Evolutionary conservation across 306 rosid species (phyloP).

Genomic region (Vigna unguiculata): DNA sequence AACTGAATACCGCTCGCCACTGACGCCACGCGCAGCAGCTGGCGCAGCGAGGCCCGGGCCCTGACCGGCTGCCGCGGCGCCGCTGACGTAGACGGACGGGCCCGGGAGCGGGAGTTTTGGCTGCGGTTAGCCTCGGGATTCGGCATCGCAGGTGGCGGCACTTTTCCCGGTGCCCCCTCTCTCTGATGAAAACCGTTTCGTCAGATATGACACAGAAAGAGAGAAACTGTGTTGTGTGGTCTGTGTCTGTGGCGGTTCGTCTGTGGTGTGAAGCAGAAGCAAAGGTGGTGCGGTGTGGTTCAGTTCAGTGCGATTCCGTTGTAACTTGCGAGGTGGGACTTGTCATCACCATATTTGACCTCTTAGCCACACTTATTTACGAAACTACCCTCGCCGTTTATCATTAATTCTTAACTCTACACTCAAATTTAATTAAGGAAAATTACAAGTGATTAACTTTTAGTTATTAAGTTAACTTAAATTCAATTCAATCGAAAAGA

Average conservation of each 20-base stretch:
- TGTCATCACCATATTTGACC: not conserved
- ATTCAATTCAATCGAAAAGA: no score
- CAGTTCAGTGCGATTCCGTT: conserved; percentile 18
- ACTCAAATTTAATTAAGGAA: no score
- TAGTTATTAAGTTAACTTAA: no score
- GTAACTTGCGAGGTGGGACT: not conserved
- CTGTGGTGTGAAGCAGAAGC: not conserved
- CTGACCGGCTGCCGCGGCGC: conserved; percentile 37
- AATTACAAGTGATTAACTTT: no score
- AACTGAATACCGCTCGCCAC: conserved; percentile 92
- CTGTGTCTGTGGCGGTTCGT: not conserved
- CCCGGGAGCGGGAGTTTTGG: conserved; percentile 16
- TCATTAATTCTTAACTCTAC: no score
- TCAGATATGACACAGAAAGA: not conserved
- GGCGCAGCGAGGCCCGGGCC: conserved; percentile 57
- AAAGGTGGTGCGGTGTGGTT: conserved; percentile 30
- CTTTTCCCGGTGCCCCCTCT: conserved; percentile 27
- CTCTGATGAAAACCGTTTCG: not conserved
- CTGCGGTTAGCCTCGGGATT: conserved; percentile 43
- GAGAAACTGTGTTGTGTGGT: not conserved
- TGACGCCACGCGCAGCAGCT: conserved; percentile 74
- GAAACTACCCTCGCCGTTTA: not conserved
- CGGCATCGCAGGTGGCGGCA: conserved; percentile 52
- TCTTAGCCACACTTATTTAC: not conserved
- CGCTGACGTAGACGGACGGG: conserved; percentile 49